phyloP scores from a whole-genome alignment of 139 green algal genomes.

The Astrephomene gubernaculifera region DNA sequence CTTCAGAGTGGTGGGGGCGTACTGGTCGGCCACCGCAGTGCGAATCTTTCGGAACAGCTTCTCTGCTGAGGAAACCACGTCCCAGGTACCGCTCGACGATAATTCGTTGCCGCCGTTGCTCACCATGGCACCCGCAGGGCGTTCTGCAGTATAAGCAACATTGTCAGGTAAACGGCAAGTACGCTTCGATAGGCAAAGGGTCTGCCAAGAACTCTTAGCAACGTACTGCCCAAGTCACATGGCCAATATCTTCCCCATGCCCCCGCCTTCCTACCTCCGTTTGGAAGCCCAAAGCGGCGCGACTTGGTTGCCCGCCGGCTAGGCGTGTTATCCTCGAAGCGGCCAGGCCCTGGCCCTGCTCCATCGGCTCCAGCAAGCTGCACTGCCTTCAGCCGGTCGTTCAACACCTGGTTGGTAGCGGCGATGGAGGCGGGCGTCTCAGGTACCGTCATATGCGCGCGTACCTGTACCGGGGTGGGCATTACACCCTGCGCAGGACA shows the following conservation, averaged over 20 bases:
- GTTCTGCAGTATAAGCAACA: too few species aligned
- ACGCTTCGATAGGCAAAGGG: too few species aligned
- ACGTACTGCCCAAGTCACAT: too few species aligned
- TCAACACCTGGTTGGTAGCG: constrained; percentile 34
- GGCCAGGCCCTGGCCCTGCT: constrained; percentile 44
- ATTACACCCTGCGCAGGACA: constrained; percentile 44
- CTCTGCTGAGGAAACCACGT: constrained; percentile 62
- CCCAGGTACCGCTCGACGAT: too few species aligned
- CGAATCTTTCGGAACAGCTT: constrained; percentile 71
- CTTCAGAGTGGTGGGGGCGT: constrained; percentile 84
- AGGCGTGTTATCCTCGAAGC: constrained; percentile 73
- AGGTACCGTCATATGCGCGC: constrained; percentile 75
- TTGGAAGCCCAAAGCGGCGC: constrained; percentile 21
- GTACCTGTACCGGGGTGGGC: constrained; percentile 14
- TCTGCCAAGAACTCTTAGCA: too few species aligned
- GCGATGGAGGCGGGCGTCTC: constrained; percentile 81
- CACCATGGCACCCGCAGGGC: too few species aligned
- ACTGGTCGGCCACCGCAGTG: constrained; percentile 68
- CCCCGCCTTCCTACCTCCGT: neutral
- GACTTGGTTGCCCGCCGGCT: constrained; percentile 69
- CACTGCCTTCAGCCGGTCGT: constrained; percentile 32
- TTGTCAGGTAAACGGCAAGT: too few species aligned
- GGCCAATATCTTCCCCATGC: too few species aligned
- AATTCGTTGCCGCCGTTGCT: too few species aligned
- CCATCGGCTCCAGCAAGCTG: neutral